phyloP scores from a whole-genome alignment of 441 rosid genomes.

The Erysimum pusillum region DNA sequence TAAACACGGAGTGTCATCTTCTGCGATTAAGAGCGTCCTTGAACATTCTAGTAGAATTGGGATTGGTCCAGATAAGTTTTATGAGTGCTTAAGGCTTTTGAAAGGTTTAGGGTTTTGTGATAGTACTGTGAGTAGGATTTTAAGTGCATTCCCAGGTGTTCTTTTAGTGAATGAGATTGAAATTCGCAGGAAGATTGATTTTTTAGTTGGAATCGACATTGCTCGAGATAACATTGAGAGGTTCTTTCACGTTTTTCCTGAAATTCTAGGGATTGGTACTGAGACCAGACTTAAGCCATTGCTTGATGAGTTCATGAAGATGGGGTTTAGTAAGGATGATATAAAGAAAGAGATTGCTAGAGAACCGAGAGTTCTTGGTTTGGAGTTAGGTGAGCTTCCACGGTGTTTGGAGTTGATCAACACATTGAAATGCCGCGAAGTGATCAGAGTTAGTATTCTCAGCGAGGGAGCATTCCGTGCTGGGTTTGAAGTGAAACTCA shows the following conservation, averaged over 20 bases:
- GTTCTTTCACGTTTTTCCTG: constrained; percentile 63
- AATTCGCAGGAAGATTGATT: constrained; percentile 57
- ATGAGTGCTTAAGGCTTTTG: constrained; percentile 46
- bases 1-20: constrained; percentile 48
- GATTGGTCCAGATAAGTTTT: constrained; percentile 57
- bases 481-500: constrained; percentile 73
- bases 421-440: constrained; percentile 69
- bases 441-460: constrained; percentile 59
- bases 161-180: constrained; percentile 55
- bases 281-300: constrained; percentile 67
- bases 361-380: constrained; percentile 66
- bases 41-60: constrained; percentile 60
- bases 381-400: constrained; percentile 81
- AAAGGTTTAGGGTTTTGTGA: constrained; percentile 70
- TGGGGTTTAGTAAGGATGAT: constrained; percentile 63
- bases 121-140: constrained; percentile 53
- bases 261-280: constrained; percentile 56
- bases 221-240: constrained; percentile 50
- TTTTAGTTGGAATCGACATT: constrained; percentile 59
- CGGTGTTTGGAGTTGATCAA: constrained; percentile 66
- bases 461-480: constrained; percentile 66
- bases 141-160: constrained; percentile 67
- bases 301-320: constrained; percentile 60
- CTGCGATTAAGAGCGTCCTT: constrained; percentile 55
- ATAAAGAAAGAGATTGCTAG: constrained; percentile 62